These are phyloP conservation scores for Ceraceosorus guamensis DNA, from an alignment of 1,284 basidiomycete genomes.

Conservation along the genomic window DNA sequence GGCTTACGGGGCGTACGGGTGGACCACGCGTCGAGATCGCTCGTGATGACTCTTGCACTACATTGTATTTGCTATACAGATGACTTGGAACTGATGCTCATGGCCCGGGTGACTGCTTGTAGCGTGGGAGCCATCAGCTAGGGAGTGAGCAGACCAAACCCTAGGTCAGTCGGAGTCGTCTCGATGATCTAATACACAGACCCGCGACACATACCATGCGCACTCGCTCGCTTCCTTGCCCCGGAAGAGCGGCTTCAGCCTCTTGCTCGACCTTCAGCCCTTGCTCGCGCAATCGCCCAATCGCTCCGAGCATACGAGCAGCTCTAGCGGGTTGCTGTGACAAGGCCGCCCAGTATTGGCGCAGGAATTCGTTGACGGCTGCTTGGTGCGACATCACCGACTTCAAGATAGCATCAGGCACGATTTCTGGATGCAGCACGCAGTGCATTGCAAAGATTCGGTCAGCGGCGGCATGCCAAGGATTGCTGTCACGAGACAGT, in stretches of 20 bases:
- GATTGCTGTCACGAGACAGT: background rate
- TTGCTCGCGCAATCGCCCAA: background rate
- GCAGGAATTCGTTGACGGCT: conserved; percentile 85
- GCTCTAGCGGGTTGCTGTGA: conserved; percentile 59
- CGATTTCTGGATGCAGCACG: conserved; percentile 57
- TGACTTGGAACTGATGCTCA: background rate
- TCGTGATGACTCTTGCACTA: too few species aligned
- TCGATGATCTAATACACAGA: background rate
- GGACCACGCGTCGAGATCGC: too few species aligned
- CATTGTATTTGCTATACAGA: too few species aligned
- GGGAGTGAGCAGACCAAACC: too few species aligned
- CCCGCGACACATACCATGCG: background rate
- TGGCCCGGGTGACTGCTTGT: conserved; percentile 4
- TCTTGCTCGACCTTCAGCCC: background rate
- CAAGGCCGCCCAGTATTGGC: conserved; percentile 87
- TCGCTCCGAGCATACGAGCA: conserved; percentile 3
- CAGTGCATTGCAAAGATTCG: too few species aligned
- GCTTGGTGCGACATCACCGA: conserved; percentile 83
- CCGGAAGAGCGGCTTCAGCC: background rate
- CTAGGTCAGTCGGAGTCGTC: background rate
- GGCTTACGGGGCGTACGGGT: too few species aligned
- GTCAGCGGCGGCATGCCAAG: background rate
- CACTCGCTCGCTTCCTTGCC: conserved; percentile 2
- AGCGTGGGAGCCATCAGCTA: conserved; percentile 2
- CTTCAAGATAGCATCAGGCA: conserved; percentile 69